phyloP scores from a whole-genome alignment of 2,329 filamentous ascomycete species.

The Clarireedia hainanense region DNA sequence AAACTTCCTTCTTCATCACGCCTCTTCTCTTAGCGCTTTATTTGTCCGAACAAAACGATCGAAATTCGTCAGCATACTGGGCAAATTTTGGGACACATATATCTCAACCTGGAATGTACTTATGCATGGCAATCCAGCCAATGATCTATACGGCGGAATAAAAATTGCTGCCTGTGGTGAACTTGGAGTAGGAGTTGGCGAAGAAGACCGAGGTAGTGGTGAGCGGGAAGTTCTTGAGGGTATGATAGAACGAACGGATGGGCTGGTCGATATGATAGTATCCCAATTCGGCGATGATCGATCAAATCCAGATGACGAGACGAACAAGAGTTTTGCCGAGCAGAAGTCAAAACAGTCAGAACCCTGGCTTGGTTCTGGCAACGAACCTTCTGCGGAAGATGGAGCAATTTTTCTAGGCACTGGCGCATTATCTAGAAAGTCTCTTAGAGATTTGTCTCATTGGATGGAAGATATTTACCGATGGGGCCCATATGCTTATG shows the following conservation, averaged over 20 bases:
- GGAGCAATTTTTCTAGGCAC: slow-evolving; percentile 81
- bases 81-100: slow-evolving; percentile 72
- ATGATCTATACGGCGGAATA: slow-evolving; percentile 71
- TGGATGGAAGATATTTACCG: slow-evolving; percentile 88
- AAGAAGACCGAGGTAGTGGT: slow-evolving; percentile 89
- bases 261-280: slow-evolving; percentile 80
- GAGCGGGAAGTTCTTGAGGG: slow-evolving; percentile 90
- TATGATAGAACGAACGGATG: slow-evolving; percentile 70
- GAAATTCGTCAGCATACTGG: slow-evolving; percentile 64
- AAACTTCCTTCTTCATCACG: slow-evolving; percentile 83
- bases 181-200: slow-evolving; percentile 86
- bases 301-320: slow-evolving; percentile 24
- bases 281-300: slow-evolving; percentile 63
- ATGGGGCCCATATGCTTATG: slow-evolving; percentile 79
- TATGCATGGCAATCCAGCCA: slow-evolving; percentile 79
- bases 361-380: slow-evolving; percentile 67
- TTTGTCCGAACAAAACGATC: slow-evolving; percentile 56
- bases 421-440: slow-evolving; percentile 63
- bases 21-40: slow-evolving; percentile 61
- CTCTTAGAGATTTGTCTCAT: slow-evolving; percentile 63
- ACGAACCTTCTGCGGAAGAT: slow-evolving; percentile 62
- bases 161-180: slow-evolving; percentile 88
- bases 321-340: slow-evolving; percentile 14
- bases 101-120: slow-evolving; percentile 78
- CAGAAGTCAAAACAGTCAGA: slow-evolving; percentile 27